A percentile compares a stretch with the other conserved stretches of the same genome.
Conservation (phyloP, 2,329 filamentous ascomycete species). For the Aspergillus awamori region DNA sequence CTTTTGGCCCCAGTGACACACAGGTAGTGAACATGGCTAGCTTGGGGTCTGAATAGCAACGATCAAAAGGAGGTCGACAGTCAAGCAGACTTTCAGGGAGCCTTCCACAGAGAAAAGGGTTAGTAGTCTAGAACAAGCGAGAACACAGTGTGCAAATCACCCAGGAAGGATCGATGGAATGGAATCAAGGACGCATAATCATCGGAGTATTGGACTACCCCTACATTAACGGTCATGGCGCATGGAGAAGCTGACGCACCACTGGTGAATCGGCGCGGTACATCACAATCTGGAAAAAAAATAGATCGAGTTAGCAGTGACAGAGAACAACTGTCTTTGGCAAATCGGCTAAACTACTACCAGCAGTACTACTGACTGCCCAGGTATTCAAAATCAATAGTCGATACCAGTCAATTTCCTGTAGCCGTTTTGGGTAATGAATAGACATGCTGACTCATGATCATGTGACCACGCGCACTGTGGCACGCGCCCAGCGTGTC, state of each 20-base stretch:
- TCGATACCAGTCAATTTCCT: background rate
- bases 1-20: constrained; percentile 1
- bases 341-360: background rate
- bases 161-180: background rate
- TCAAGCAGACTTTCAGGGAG: background rate
- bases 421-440: background rate
- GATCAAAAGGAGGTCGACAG: background rate
- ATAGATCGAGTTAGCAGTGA: background rate
- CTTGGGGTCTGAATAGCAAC: constrained; percentile 4
- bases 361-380: background rate
- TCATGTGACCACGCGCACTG: constrained; percentile 28
- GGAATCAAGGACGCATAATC: constrained; percentile 1
- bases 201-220: constrained; percentile 9
- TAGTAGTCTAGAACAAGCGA: background rate
- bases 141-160: background rate
- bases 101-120: background rate
- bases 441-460: background rate
- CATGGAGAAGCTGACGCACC: constrained; percentile 10
- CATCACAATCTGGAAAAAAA: background rate
- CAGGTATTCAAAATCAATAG: constrained; percentile 1
- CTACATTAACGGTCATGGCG: constrained; percentile 9
- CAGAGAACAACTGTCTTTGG: background rate
- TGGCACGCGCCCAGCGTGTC: constrained; percentile 18
- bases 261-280: background rate
- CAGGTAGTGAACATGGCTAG: background rate